Evolutionary conservation across 1,139 yeast species (phyloP).

Genomic region (Nakaseomyces nivariensis): DNA sequence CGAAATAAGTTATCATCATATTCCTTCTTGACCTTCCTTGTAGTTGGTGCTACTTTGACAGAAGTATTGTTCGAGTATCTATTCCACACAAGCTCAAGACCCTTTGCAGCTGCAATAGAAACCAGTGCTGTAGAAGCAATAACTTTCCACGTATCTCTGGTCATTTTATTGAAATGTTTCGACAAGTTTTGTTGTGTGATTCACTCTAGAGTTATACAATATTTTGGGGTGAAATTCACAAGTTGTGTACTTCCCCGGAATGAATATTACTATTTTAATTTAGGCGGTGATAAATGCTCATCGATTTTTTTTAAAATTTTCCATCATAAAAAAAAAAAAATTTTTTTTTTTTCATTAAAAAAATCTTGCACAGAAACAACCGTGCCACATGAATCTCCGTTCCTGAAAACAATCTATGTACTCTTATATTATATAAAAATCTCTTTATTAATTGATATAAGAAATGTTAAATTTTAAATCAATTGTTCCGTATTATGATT

Average conservation of each 20-base stretch:
- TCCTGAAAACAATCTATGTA: no score
- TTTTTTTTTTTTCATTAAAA: no score
- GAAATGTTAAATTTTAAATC: background rate
- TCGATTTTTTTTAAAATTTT: background rate
- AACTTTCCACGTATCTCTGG: conserved; percentile 21
- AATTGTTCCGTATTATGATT: background rate
- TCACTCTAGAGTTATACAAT: no score
- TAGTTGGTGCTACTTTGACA: background rate
- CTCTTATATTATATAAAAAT: no score
- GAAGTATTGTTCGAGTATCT: conserved; percentile 7
- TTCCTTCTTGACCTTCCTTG: conserved; percentile 8
- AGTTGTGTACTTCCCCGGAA: no score
- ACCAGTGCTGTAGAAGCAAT: conserved; percentile 23
- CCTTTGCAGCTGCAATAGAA: conserved; percentile 22
- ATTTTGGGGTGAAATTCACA: no score
- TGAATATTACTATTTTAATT: no score
- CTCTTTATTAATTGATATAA: no score
- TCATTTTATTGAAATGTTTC: conserved; percentile 4
- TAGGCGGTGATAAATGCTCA: background rate
- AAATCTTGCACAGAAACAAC: no score
- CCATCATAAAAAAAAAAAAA: background rate
- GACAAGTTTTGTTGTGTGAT: no score
- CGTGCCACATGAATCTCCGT: no score
- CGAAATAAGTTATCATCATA: conserved; percentile 69
- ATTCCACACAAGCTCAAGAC: conserved; percentile 19